A percentile compares a stretch with the other conserved stretches of the same genome.
Conservation (phyloP, 2,329 filamentous ascomycete genomes). For the Alternaria alternata region DNA sequence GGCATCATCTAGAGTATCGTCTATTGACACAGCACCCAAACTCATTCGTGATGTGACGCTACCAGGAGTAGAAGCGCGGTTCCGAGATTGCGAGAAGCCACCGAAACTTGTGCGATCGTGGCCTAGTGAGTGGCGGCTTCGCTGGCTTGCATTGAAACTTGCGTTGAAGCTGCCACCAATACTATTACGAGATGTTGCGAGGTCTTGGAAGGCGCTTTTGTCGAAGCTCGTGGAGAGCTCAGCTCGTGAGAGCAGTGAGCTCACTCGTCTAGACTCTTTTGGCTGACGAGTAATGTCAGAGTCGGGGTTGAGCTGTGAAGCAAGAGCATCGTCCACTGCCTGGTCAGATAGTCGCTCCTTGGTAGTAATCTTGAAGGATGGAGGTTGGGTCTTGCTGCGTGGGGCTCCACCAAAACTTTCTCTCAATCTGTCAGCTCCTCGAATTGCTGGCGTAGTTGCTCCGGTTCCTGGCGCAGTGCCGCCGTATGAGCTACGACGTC, state of each 20-base stretch:
- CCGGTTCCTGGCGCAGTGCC: slow-evolving; percentile 71
- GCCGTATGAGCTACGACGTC: slow-evolving; percentile 68
- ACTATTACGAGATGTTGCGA: slow-evolving; percentile 60
- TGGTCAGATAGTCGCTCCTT: slow-evolving; percentile 48
- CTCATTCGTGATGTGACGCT: slow-evolving; percentile 51
- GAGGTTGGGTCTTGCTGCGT: slow-evolving; percentile 54
- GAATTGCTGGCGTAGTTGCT: slow-evolving; percentile 74
- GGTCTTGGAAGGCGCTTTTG: slow-evolving; percentile 79
- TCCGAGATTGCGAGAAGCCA: slow-evolving; percentile 50
- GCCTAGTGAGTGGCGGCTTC: slow-evolving; percentile 78
- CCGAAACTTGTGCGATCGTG: slow-evolving; percentile 70
- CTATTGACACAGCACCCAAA: slow-evolving; percentile 47
- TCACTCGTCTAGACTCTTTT: slow-evolving; percentile 78
- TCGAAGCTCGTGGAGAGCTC: slow-evolving; percentile 89
- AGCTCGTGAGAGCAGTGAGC: slow-evolving; percentile 86
- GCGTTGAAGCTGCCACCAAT: slow-evolving; percentile 52
- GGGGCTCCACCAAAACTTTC: slow-evolving; percentile 75
- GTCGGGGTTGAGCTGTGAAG: slow-evolving; percentile 60
- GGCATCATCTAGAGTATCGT: slow-evolving; percentile 49
- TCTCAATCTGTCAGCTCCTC: slow-evolving; percentile 69
- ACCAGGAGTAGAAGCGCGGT: slow-evolving; percentile 66
- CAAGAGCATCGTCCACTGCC: slow-evolving; percentile 57
- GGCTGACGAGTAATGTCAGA: slow-evolving; percentile 60
- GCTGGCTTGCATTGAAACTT: slow-evolving; percentile 60
- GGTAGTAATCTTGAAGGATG: slow-evolving; percentile 49